phyloP scores from a whole-genome alignment of 371 early-diverging fungal species.

The Mucor mucedo region DNA sequence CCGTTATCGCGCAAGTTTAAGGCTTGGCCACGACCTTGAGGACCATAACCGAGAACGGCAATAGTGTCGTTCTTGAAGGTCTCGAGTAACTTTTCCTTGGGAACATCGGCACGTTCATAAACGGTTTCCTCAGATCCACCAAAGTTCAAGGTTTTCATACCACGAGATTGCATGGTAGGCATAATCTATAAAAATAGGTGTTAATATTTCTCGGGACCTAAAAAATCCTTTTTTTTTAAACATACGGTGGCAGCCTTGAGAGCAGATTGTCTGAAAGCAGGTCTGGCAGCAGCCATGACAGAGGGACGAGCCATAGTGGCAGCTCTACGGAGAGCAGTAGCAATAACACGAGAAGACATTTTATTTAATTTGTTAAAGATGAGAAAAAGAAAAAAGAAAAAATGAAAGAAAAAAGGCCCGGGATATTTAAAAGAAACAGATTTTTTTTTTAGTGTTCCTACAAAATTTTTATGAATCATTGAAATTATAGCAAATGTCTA shows the following conservation, averaged over 20 bases:
- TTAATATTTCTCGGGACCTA: not conserved
- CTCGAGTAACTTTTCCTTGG: conserved; percentile 87
- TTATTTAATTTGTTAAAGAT: not conserved
- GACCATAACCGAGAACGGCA: conserved; percentile 97
- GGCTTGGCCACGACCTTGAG: conserved; percentile 96
- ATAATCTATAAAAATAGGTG: conserved; percentile 10
- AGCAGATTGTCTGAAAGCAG: conserved; percentile 25
- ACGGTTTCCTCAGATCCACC: conserved; percentile 92
- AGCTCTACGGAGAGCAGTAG: conserved; percentile 51
- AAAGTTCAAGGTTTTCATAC: conserved; percentile 93
- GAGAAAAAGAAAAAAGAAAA: not conserved
- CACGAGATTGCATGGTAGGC: conserved; percentile 65
- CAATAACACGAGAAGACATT: conserved; percentile 51
- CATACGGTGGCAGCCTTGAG: conserved; percentile 30
- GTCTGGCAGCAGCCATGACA: conserved; percentile 29
- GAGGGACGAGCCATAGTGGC: conserved; percentile 40
- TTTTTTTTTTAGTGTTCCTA: not conserved
- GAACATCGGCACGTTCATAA: conserved; percentile 95
- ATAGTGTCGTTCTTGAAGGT: conserved; percentile 94
- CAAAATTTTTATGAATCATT: conserved; percentile 9
- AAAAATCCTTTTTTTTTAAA: not conserved
- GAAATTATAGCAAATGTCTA: conserved; percentile 7
- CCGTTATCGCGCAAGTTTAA: conserved; percentile 97
- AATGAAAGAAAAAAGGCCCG: not conserved
- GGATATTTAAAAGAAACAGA: conserved; percentile 5